A percentile compares a stretch with the other conserved stretches of the same genome.
Evolutionary conservation across 768 basidiomycete species (phyloP).

Genomic region (Psilocybe tampanensis): DNA sequence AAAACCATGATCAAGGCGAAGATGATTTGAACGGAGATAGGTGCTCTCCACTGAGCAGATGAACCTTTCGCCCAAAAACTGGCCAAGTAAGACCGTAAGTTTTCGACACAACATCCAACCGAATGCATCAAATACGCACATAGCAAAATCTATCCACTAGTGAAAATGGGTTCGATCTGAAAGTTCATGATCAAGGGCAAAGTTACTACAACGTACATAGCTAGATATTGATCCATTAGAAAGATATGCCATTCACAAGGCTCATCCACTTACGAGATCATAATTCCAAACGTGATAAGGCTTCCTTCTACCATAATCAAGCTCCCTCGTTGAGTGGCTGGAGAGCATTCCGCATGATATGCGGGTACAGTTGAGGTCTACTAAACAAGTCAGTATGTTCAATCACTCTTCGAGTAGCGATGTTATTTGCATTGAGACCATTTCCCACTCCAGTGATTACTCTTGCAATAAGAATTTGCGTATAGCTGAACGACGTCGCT

Average conservation of each 20-base stretch:
- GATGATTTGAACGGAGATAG: constrained; percentile 60
- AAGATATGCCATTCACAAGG: neutral
- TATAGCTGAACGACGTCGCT: constrained; percentile 55
- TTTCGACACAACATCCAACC: no score
- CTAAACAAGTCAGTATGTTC: neutral
- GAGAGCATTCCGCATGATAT: constrained; percentile 70
- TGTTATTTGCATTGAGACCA: constrained; percentile 56
- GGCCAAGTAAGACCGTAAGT: neutral
- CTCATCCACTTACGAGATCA: constrained; percentile 51
- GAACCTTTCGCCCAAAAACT: constrained; percentile 55
- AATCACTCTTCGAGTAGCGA: no score
- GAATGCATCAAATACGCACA: constrained; percentile 38
- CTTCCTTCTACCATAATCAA: constrained; percentile 69
- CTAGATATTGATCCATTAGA: neutral
- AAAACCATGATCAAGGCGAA: constrained; percentile 56
- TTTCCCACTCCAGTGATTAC: constrained; percentile 67
- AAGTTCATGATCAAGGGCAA: no score
- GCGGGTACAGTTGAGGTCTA: constrained; percentile 67
- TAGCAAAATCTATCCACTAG: constrained; percentile 66
- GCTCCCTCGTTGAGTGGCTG: constrained; percentile 57
- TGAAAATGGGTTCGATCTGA: no score
- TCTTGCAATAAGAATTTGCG: constrained; percentile 64
- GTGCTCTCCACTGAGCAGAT: constrained; percentile 64
- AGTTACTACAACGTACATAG: constrained; percentile 13
- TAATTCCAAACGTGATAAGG: constrained; percentile 64